Percentiles rank a stretch among this genome's conserved stretches.
Conservation (phyloP, 2,329 filamentous ascomycete genomes). For the Fusarium globosum region DNA sequence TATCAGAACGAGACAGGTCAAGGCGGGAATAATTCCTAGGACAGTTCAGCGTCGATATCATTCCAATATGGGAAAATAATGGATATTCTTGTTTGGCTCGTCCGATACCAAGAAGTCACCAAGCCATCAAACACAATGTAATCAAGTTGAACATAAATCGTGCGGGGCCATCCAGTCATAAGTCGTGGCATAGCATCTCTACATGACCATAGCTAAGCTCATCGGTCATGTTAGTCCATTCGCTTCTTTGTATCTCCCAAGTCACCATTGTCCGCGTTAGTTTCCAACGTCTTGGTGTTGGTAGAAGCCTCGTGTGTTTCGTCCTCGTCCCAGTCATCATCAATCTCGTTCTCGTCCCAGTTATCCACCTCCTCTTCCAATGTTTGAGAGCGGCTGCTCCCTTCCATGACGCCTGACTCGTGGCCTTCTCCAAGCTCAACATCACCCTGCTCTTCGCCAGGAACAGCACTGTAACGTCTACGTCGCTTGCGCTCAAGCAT, state of each 20-base stretch:
- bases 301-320: slow-evolving; percentile 48
- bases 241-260: slow-evolving; percentile 50
- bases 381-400: slow-evolving; percentile 48
- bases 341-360: slow-evolving; percentile 86
- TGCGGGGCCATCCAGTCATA: slow-evolving; percentile 22
- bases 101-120: slow-evolving; percentile 1
- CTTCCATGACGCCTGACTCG: slow-evolving; percentile 71
- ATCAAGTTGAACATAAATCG: slow-evolving; percentile 17
- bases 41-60: background rate
- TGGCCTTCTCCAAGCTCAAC: slow-evolving; percentile 82
- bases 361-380: slow-evolving; percentile 89
- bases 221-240: slow-evolving; percentile 43
- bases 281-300: slow-evolving; percentile 29
- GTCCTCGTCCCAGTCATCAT: slow-evolving; percentile 68
- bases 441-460: slow-evolving; percentile 72
- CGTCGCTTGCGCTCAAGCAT: slow-evolving; percentile 89
- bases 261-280: slow-evolving; percentile 43
- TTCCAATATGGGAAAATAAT: background rate
- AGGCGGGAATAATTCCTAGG: background rate
- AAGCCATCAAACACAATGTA: background rate
- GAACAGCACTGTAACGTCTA: slow-evolving; percentile 77
- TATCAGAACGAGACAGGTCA: background rate
- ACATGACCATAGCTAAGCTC: background rate
- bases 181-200: background rate
- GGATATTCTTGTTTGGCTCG: background rate